Conservation (phyloP, 108 stramenopile genomes). For the Skeletonema menzelii region DNA sequence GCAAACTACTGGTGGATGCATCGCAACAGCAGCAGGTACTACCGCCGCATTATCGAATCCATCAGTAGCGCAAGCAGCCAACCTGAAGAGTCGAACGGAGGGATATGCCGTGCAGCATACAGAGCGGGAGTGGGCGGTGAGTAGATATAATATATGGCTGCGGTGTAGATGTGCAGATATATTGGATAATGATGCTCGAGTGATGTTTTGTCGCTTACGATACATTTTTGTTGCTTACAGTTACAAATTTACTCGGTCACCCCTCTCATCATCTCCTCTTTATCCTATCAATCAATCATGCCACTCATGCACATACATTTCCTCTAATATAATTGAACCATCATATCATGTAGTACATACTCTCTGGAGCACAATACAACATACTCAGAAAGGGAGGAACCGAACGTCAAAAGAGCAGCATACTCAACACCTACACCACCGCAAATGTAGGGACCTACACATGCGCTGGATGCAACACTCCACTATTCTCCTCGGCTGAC, state of each 20-base stretch:
- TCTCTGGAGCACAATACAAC: constrained; percentile 24
- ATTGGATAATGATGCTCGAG: too few relatives aligned
- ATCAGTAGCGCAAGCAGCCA: not conserved
- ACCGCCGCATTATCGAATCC: not conserved
- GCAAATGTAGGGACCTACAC: constrained; percentile 40
- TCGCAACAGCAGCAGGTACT: not conserved
- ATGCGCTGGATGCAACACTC: constrained; percentile 48
- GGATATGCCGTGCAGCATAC: constrained; percentile 16
- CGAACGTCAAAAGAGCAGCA: constrained; percentile 14
- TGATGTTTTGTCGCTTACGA: too few relatives aligned
- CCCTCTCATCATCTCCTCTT: too few relatives aligned
- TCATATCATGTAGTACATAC: not conserved
- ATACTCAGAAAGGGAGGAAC: constrained; percentile 34
- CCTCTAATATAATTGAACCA: too few relatives aligned
- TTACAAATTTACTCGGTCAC: too few relatives aligned
- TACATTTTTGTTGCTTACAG: too few relatives aligned
- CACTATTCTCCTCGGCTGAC: constrained; percentile 44
- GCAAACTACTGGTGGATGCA: not conserved
- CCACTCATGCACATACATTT: too few relatives aligned
- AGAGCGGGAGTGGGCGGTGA: constrained; percentile 12
- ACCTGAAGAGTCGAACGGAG: constrained; percentile 5
- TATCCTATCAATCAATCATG: too few relatives aligned
- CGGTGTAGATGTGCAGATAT: too few relatives aligned
- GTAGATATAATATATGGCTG: not conserved
- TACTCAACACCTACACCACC: constrained; percentile 15